Conservation (phyloP, 331 rosid species). For the Rhamnella rubrinervis region DNA sequence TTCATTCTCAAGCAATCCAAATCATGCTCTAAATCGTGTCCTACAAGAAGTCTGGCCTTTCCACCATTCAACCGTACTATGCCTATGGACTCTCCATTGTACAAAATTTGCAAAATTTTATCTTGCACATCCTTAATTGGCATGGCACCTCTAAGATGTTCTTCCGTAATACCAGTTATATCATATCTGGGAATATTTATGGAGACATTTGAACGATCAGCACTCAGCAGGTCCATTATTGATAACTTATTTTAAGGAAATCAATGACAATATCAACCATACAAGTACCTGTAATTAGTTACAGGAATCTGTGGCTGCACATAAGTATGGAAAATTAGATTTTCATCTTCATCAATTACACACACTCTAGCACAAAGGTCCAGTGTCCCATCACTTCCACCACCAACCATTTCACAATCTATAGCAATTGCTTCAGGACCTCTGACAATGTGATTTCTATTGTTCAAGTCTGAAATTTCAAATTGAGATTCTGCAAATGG, state of each 20-base stretch:
- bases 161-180: constrained; percentile 71
- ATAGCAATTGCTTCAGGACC: constrained; percentile 54
- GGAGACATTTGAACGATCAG: constrained; percentile 10
- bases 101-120: constrained; percentile 56
- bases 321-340: constrained; percentile 56
- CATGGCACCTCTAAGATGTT: constrained; percentile 65
- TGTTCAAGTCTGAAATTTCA: constrained; percentile 25
- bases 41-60: constrained; percentile 81
- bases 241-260: constrained; percentile 14
- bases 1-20: constrained; percentile 62
- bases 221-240: background rate
- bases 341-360: constrained; percentile 74
- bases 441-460: constrained; percentile 27
- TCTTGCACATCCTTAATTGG: constrained; percentile 62
- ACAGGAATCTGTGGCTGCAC: constrained; percentile 59
- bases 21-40: constrained; percentile 73
- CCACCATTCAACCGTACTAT: constrained; percentile 60
- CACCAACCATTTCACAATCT: constrained; percentile 91
- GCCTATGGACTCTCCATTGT: constrained; percentile 59
- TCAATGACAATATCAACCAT: constrained; percentile 16
- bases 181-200: constrained; percentile 52
- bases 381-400: constrained; percentile 82
- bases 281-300: constrained; percentile 61
- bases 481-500: constrained; percentile 27
- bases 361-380: constrained; percentile 83